Conservation (phyloP, 139 green algal species). For the Chara braunii region DNA sequence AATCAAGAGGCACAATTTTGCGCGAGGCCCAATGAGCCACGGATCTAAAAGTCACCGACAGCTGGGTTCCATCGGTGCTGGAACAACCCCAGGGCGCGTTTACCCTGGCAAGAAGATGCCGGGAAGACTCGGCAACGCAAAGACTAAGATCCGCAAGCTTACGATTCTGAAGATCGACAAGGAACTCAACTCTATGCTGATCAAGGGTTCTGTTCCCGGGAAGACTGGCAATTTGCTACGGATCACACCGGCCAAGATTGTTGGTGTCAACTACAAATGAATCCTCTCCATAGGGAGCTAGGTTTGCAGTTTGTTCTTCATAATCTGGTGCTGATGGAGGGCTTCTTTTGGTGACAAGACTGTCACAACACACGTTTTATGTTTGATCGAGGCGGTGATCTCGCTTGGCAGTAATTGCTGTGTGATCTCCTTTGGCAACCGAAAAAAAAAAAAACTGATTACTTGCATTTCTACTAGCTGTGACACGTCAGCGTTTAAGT, state of each 20-base stretch:
- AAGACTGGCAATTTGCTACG: conserved; percentile 88
- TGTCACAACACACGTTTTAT: too few species aligned
- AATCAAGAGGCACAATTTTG: conserved; percentile 91
- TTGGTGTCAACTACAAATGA: conserved; percentile 58
- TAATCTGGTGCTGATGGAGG: too few species aligned
- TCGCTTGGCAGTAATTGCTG: too few species aligned
- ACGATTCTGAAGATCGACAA: conserved; percentile 73
- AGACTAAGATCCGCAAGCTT: conserved; percentile 71
- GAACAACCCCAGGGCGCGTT: conserved; percentile 80
- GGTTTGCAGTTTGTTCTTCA: too few species aligned
- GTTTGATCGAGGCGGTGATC: too few species aligned
- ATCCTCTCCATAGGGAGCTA: too few species aligned
- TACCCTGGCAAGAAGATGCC: conserved; percentile 91
- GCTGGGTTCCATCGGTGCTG: conserved; percentile 84
- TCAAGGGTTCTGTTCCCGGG: conserved; percentile 86
- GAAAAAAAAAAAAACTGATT: too few species aligned
- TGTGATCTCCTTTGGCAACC: too few species aligned
- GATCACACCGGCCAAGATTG: conserved; percentile 69
- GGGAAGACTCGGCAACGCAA: conserved; percentile 78
- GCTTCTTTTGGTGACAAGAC: too few species aligned
- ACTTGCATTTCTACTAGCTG: too few species aligned
- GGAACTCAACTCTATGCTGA: conserved; percentile 74
- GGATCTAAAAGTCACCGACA: conserved; percentile 92
- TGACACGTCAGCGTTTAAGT: too few species aligned
- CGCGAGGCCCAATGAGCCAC: conserved; percentile 92